These are phyloP conservation scores for Plasmodium vivax DNA, from an alignment of 169 alveolate genomes.

Conservation along the genomic window DNA sequence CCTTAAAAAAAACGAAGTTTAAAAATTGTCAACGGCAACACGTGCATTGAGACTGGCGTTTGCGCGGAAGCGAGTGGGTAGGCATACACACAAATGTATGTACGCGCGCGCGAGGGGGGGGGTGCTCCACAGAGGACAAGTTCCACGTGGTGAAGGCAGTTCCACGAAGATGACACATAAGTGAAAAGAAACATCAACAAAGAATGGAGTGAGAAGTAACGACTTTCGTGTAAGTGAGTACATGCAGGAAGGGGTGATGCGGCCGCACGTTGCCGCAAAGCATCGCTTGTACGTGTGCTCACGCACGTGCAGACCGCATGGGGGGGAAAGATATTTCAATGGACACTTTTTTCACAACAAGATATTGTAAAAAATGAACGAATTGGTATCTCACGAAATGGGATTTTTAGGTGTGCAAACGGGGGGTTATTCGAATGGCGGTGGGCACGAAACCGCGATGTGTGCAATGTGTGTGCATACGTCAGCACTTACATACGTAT, in stretches of 20 bases:
- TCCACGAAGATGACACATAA: background rate
- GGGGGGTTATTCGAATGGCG: background rate
- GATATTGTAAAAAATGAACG: background rate
- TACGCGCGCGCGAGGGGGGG: background rate
- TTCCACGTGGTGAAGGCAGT: background rate
- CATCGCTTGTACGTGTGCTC: background rate
- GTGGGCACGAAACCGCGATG: background rate
- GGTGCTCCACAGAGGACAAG: background rate
- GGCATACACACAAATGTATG: background rate
- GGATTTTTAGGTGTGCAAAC: background rate
- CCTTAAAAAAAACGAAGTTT: background rate
- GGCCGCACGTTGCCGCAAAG: background rate
- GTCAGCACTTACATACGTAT: background rate
- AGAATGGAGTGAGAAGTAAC: background rate
- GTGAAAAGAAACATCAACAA: background rate
- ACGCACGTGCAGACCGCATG: background rate
- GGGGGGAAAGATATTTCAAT: background rate
- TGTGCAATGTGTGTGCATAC: background rate
- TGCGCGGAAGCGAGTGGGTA: background rate
- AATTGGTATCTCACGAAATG: background rate
- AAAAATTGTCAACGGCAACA: background rate
- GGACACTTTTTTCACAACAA: background rate
- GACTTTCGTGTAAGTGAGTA: background rate
- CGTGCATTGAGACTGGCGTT: background rate
- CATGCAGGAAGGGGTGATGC: background rate